phyloP scores from a whole-genome alignment of 257 asterid species.

The Coffea eugenioides region DNA sequence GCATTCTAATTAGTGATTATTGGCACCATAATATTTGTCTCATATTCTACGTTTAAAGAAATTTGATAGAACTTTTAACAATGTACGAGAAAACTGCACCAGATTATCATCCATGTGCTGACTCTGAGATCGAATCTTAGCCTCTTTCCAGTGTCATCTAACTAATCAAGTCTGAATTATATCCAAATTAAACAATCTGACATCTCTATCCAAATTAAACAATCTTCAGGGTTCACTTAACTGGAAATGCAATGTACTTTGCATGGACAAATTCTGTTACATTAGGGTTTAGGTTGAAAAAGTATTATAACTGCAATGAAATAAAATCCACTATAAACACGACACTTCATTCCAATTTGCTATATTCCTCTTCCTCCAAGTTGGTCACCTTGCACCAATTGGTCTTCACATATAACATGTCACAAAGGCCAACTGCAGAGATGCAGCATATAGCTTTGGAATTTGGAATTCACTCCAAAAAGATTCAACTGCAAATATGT shows the following conservation, averaged over 20 bases:
- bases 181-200: too few species aligned
- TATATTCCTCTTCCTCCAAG: background rate
- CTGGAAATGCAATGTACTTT: background rate
- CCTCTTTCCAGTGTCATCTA: background rate
- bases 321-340: background rate
- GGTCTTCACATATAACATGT: background rate
- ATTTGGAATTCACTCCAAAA: background rate
- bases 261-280: background rate
- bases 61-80: background rate
- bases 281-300: background rate
- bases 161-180: background rate
- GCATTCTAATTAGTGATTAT: too few species aligned
- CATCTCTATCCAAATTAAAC: background rate
- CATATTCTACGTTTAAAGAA: background rate
- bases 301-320: background rate
- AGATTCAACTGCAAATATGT: background rate
- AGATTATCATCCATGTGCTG: background rate
- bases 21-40: background rate
- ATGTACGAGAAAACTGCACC: background rate
- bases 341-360: background rate
- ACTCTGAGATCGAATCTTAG: background rate
- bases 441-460: background rate
- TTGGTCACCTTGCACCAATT: background rate
- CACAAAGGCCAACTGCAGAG: background rate
- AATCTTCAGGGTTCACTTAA: background rate